These are phyloP conservation scores for Rhodotorula babjevae DNA, from an alignment of 768 basidiomycete species.

Conservation along the genomic window DNA sequence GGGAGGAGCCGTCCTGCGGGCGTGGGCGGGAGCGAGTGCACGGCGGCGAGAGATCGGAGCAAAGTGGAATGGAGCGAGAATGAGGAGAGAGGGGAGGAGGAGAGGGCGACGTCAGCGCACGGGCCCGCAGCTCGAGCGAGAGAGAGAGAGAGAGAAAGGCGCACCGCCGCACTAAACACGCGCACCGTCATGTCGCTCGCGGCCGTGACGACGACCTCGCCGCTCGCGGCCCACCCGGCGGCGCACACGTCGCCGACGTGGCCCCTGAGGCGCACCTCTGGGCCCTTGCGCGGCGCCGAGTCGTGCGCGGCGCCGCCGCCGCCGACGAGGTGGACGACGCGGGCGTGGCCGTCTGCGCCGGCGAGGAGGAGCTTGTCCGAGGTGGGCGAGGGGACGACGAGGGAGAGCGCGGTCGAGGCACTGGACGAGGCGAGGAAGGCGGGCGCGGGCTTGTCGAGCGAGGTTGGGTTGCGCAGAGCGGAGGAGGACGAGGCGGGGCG, in stretches of 20 bases:
- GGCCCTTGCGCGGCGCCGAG: not conserved
- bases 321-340: conserved; percentile 16
- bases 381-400: conserved; percentile 20
- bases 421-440: conserved; percentile 21
- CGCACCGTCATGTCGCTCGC: conserved; percentile 64
- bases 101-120: too few species aligned
- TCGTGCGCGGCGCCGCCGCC: not conserved
- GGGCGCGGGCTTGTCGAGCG: conserved; percentile 45
- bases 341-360: conserved; percentile 20
- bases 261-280: conserved; percentile 43
- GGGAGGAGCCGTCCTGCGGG: conserved; percentile 52
- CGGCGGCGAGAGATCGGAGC: too few species aligned
- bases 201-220: conserved; percentile 64
- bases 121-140: too few species aligned
- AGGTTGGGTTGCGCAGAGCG: conserved; percentile 49
- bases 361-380: conserved; percentile 23
- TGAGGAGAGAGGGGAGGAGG: not conserved
- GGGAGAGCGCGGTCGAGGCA: conserved; percentile 15
- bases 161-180: conserved; percentile 59
- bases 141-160: not conserved
- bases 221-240: conserved; percentile 60
- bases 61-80: too few species aligned
- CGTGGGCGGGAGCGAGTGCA: too few species aligned
- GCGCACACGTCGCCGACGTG: conserved; percentile 48
- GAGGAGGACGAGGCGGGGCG: conserved; percentile 51